Percentiles rank a stretch among this genome's conserved stretches.
These are phyloP conservation scores for Diaporthe sp. DNA, from an alignment of 2,329 filamentous ascomycete genomes.

Conservation along the genomic window DNA sequence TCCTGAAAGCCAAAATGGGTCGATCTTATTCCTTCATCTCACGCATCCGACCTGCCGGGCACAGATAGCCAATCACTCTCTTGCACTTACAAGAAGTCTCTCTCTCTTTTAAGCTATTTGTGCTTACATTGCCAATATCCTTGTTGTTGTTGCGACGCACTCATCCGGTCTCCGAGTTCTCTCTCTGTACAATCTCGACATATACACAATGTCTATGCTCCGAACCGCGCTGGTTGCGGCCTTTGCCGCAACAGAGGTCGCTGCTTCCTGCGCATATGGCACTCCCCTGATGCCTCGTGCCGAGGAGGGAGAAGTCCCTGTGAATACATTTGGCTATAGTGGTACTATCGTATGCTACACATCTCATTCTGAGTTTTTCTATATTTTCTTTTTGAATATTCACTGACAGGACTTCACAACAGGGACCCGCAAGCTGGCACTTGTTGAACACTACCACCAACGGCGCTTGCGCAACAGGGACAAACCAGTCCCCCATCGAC, in stretches of 20 bases:
- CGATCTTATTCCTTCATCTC: slow-evolving; percentile 22
- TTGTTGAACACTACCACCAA: slow-evolving; percentile 57
- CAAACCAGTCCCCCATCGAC: slow-evolving; percentile 71
- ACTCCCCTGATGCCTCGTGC: slow-evolving; percentile 47
- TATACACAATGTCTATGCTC: slow-evolving; percentile 14
- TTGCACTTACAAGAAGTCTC: slow-evolving; percentile 9
- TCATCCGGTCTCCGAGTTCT: neutral
- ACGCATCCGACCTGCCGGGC: slow-evolving; percentile 10
- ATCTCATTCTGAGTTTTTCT: neutral
- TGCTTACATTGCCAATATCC: slow-evolving; percentile 4
- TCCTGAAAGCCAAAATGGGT: neutral
- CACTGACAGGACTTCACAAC: neutral
- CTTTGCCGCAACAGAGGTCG: slow-evolving; percentile 44
- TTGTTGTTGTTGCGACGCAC: neutral
- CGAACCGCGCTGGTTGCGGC: slow-evolving; percentile 19
- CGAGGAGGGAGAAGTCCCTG: slow-evolving; percentile 49
- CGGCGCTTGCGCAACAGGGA: slow-evolving; percentile 64
- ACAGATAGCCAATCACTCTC: slow-evolving; percentile 13
- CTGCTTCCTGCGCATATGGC: slow-evolving; percentile 48
- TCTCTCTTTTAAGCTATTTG: slow-evolving; percentile 22
- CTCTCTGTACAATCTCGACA: neutral
- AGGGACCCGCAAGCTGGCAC: slow-evolving; percentile 54
- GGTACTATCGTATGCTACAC: slow-evolving; percentile 51
- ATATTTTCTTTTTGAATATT: neutral
- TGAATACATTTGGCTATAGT: slow-evolving; percentile 52